Evolutionary conservation across 331 rosid species (phyloP).

Genomic region (Malus hybrid): DNA sequence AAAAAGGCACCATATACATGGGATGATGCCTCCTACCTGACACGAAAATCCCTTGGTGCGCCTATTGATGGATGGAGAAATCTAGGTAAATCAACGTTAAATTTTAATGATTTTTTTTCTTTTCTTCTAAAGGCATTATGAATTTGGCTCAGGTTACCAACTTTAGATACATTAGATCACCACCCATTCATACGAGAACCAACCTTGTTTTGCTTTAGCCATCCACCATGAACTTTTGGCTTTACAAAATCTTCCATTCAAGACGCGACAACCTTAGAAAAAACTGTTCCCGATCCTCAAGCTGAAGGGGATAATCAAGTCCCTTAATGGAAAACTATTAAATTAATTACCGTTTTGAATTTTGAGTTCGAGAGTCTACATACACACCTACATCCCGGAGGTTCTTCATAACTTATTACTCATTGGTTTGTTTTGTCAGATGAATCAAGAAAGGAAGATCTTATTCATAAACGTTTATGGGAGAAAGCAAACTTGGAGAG

Average conservation of each 20-base stretch:
- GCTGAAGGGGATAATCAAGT: background rate
- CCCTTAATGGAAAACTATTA: background rate
- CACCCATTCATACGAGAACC: background rate
- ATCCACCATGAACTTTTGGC: background rate
- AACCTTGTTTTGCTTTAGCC: background rate
- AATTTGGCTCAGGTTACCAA: background rate
- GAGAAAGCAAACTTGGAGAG: conserved; percentile 67
- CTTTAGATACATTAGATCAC: background rate
- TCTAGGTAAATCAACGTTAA: conserved; percentile 46
- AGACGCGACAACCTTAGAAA: background rate
- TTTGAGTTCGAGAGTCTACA: background rate
- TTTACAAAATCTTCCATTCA: background rate
- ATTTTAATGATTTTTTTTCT: background rate
- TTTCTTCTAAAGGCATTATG: background rate
- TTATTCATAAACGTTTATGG: conserved; percentile 69
- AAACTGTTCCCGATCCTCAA: background rate
- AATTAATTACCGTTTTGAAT: background rate
- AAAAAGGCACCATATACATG: conserved; percentile 57
- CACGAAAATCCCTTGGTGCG: conserved; percentile 66
- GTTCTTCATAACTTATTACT: background rate
- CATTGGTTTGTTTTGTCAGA: conserved; percentile 38
- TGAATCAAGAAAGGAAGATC: conserved; percentile 77
- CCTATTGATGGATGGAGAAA: conserved; percentile 59
- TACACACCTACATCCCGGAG: background rate
- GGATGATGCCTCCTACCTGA: conserved; percentile 91